Evolutionary conservation across 139 green algal genomes (phyloP).

Genomic region (Eudorina sp.): DNA sequence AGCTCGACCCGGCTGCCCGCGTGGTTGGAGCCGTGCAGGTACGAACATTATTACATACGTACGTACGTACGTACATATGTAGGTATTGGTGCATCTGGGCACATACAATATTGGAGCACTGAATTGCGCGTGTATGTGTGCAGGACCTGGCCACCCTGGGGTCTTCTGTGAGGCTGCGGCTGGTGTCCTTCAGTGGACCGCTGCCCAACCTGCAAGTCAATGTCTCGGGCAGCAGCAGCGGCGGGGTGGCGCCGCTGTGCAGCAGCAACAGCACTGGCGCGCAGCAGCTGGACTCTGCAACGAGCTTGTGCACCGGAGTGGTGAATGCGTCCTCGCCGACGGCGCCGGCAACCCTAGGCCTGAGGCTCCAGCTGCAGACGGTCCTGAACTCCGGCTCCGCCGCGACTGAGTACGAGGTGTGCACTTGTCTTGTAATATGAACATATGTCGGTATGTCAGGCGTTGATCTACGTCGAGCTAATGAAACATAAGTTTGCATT

Average conservation of each 20-base stretch:
- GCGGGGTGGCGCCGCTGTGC: neutral
- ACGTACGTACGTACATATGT: neutral
- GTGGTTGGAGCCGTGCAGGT: neutral
- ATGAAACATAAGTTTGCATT: too few species aligned
- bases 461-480: too few species aligned
- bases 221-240: neutral
- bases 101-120: neutral
- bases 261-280: too few species aligned
- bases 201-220: neutral
- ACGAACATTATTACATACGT: neutral
- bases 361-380: neutral
- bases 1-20: neutral
- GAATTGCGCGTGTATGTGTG: too few species aligned
- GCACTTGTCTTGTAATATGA: too few species aligned
- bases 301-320: constrained; percentile 2
- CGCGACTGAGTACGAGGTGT: neutral
- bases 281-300: too few species aligned
- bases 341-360: neutral
- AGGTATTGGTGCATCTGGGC: neutral
- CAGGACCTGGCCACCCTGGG: neutral
- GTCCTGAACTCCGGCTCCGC: neutral
- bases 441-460: too few species aligned
- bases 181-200: neutral
- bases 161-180: neutral
- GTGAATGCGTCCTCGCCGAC: neutral